Evolutionary conservation across 73 alveolate genomes (phyloP), one percentile per base, ranked within the genome.

Genomic region (Paraurostyla sp.): DNA sequence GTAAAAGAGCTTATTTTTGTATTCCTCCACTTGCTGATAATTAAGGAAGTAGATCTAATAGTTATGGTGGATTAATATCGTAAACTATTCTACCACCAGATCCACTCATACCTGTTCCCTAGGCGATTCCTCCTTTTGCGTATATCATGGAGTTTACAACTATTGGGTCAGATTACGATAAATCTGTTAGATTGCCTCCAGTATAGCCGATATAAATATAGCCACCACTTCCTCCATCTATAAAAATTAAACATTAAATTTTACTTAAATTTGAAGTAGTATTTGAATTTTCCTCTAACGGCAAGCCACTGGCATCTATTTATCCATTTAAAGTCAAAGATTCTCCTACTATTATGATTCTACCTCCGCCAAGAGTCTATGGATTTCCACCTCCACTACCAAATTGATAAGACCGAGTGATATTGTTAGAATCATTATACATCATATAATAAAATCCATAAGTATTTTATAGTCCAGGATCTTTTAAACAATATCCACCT

Each of bases 171-270:
- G 82, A 65, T 38, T 32, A 40, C 15, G 25, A 18, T 22, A 15
- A 16, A 25, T 22, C 46, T 1, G 36, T 36, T 3, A 16, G 36
- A 65, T 65, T 65, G 9, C 82, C 82, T 38, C 82, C 82, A 15
- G 42, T 18, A 35, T 65, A 65, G 54, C 46, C 82, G 13, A 65
- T 35, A 22, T 65, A 65, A 6, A 65, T 65, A 23, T 65, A 65
- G 36, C 82, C 82, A 11, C 82, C 82, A 33, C 43, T 15, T 6
- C 82, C 82, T 13, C 82, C 82, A 65, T 36, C 82, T 65, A 35
- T 13, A 33, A 7, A 65, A 40, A 15, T 65, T 18, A 36, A 22
- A 13, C 6, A 6, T 15, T 7, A 38, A 40, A 16, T 65, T 1
- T 65, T 65, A 65, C 82, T 32, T 1, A 65, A 6, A 35, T 38